Base-by-base conservation (phyloP, 2,329 filamentous ascomycete genomes). In the Acephala macrosclerotiorum region DNA sequence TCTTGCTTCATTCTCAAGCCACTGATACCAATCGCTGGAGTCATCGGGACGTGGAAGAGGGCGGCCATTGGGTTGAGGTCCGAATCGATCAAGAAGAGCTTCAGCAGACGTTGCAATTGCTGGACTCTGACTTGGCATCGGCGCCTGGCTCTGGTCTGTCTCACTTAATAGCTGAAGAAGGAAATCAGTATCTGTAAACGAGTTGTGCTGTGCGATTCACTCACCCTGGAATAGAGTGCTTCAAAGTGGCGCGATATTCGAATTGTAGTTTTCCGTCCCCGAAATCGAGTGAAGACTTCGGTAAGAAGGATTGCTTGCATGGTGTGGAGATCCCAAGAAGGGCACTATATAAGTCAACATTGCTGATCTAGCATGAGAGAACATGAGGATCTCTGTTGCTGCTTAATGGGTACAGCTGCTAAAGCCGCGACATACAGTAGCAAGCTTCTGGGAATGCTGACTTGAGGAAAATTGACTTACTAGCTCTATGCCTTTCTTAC, bases 1-100 rank as follows among this genome's bases (percentile, higher is more conserved):
- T 62, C 79, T 79, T 8, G 83, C 79, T 75, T 89, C 87, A 58
- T 77, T 75, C 55, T 83, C 76, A 47, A 87, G 74, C 87, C 87
- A 89, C 66, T 76, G 71, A 45, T 76, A 78, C 86, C 86, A 88
- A 55, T 71, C 64, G 22, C 35, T 66, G 9, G 68, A 58, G 16
- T 64, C 45, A 59, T 71, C 65, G 56, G 65, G 58, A 3, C 55
- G 49, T 25, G 63, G 61, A 36, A 53, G 47, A 45, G 29, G n/a
- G 33, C 58, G 66, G 11, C 51, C 20, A 36, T 55, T 61, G 11
- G 35, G 58, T 20, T 67, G 64, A 8, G 67, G 20, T 22, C 67
- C 65, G 58, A 70, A 71, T n/a, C 67, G 60, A 51, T 66, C 66
- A 40, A 69, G 68, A 12, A 72, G 61, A 57, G 63, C 60, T 58